Conservation (phyloP, 2,329 filamentous ascomycete species). For the Aspergillus niger region DNA sequence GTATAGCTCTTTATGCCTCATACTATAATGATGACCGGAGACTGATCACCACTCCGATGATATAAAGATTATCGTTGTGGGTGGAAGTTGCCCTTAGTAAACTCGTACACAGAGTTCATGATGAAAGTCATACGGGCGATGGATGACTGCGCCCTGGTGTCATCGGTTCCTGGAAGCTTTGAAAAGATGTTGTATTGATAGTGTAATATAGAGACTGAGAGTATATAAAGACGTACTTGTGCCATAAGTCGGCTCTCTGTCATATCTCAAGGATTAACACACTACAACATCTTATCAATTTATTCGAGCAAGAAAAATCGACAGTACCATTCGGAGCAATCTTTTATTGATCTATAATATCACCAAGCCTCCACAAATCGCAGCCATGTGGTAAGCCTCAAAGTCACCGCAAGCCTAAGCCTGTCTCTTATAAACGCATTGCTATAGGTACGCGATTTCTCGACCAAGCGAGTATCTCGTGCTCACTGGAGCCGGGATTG, state of each 20-base stretch:
- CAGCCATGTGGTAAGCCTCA: slow-evolving; percentile 22
- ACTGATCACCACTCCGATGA: too few species aligned
- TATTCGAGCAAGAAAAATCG: too few species aligned
- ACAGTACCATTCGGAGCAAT: too few species aligned
- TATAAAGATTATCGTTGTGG: not conserved
- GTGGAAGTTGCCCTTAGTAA: not conserved
- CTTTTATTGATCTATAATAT: not conserved
- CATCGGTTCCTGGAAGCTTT: not conserved
- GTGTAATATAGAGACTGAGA: not conserved
- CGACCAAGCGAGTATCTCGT: slow-evolving; percentile 83
- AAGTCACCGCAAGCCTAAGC: not conserved
- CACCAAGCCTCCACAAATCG: not conserved
- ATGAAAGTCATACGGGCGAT: not conserved
- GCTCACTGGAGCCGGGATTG: slow-evolving; percentile 76
- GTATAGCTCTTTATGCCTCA: not conserved
- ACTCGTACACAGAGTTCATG: not conserved
- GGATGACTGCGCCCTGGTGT: not conserved
- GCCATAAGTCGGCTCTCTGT: not conserved
- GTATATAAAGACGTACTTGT: not conserved
- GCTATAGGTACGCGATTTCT: slow-evolving; percentile 66
- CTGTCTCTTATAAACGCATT: not conserved
- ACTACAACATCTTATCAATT: too few species aligned
- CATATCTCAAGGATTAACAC: not conserved
- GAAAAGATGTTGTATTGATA: not conserved
- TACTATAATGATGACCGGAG: too few species aligned